Percentiles rank a stretch among this genome's conserved stretches.
Conservation (phyloP, 768 basidiomycete genomes). For the Phaeolepiota aurea region DNA sequence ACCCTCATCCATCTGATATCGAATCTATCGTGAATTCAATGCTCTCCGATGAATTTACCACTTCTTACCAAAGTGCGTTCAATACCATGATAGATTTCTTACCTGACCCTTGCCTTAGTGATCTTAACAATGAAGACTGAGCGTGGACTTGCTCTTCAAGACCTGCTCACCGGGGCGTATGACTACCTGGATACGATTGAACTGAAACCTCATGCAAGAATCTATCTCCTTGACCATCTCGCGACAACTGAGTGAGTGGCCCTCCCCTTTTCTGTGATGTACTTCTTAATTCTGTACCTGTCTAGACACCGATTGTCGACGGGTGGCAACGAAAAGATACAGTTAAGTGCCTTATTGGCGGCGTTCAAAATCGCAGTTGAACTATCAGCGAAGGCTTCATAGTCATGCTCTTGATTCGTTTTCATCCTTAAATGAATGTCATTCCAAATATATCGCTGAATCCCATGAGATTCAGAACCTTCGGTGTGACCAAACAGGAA, state of each 20-base stretch:
- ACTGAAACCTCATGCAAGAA: slow-evolving; percentile 75
- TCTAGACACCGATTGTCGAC: slow-evolving; percentile 83
- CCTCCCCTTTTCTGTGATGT: not conserved
- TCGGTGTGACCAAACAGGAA: too few relatives aligned
- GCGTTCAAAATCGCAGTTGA: slow-evolving; percentile 93
- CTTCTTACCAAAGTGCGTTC: slow-evolving; percentile 67
- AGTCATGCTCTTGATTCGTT: not conserved
- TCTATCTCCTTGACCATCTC: slow-evolving; percentile 87
- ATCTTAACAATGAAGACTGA: slow-evolving; percentile 83
- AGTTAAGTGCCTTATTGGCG: slow-evolving; percentile 83
- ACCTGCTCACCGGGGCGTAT: slow-evolving; percentile 85
- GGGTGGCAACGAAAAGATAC: slow-evolving; percentile 91
- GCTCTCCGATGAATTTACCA: slow-evolving; percentile 94
- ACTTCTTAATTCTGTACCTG: not conserved
- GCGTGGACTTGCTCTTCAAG: slow-evolving; percentile 90
- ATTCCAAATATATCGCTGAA: too few relatives aligned
- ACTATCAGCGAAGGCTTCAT: slow-evolving; percentile 37
- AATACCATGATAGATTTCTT: slow-evolving; percentile 1
- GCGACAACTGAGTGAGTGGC: slow-evolving; percentile 87
- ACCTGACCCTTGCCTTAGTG: slow-evolving; percentile 38
- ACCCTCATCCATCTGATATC: slow-evolving; percentile 91
- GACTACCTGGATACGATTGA: slow-evolving; percentile 86
- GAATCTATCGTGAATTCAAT: slow-evolving; percentile 90
- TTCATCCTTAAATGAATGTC: too few relatives aligned
- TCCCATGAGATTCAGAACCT: too few relatives aligned